Conservation (phyloP, 2,329 filamentous ascomycete species). For the Arthrobotrys megalospora region DNA sequence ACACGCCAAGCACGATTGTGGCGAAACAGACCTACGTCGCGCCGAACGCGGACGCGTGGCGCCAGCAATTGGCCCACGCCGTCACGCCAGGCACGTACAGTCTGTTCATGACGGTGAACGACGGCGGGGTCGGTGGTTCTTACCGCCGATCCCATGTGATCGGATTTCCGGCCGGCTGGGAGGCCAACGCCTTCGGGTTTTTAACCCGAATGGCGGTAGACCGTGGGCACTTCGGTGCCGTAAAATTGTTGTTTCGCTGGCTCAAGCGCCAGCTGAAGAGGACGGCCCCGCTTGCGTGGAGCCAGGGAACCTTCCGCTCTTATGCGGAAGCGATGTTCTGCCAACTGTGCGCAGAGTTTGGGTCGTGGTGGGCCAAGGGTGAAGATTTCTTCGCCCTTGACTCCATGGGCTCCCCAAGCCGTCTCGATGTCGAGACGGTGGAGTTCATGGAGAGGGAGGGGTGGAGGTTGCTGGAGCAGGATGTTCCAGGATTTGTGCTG, state of each 20-base stretch:
- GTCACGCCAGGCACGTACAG: constrained; percentile 28
- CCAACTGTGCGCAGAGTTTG: constrained; percentile 46
- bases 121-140: constrained; percentile 13
- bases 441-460: constrained; percentile 34
- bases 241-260: constrained; percentile 37
- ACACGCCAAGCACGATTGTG: background rate
- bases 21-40: constrained; percentile 26
- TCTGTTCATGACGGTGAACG: constrained; percentile 37
- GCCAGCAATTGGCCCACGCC: constrained; percentile 42
- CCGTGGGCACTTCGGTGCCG: constrained; percentile 25
- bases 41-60: constrained; percentile 31
- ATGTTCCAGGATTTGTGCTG: constrained; percentile 17
- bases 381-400: constrained; percentile 20
- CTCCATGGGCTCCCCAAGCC: background rate
- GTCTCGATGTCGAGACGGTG: constrained; percentile 26
- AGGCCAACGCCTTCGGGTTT: constrained; percentile 39
- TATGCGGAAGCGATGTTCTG: constrained; percentile 17
- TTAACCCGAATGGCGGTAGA: constrained; percentile 34
- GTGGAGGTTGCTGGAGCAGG: constrained; percentile 38
- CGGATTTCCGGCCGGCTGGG: constrained; percentile 39
- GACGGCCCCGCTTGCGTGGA: constrained; percentile 31
- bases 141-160: constrained; percentile 32
- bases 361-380: constrained; percentile 18
- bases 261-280: constrained; percentile 43
- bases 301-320: constrained; percentile 17